Evolutionary conservation across 1,284 basidiomycete genomes (phyloP), one percentile per base, ranked within the genome.

Genomic region (Trichosporon sp.): DNA sequence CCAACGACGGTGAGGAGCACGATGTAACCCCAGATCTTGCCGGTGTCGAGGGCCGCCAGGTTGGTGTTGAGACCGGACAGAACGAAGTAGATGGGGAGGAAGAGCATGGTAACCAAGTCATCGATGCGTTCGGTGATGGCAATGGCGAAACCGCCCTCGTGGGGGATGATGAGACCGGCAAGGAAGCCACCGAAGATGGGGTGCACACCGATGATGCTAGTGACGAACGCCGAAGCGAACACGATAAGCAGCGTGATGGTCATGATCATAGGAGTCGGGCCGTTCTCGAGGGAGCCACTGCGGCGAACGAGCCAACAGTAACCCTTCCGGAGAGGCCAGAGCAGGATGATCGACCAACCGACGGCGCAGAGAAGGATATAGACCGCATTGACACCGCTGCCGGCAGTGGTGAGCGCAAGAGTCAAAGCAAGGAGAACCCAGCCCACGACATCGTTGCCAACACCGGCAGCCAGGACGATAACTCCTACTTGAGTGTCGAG

Each of bases 401-500:
- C 97, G 71, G 95, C 56, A 8, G 56, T 60, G 9, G 56, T 92
- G 56, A 98, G 88, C 0, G 94, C 92, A 8, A 98, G 91, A 6
- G 91, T 92, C 64, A 98, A 85, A 0, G 95, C 95, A 42, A 88
- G 83, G 31, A 88, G 80, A 53, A 87, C 82, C 86, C 87, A 88
- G 29, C 87, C 94, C 67, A 90, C 86, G 58, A 90, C 86, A 73
- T 90, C 95, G 83, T 97, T 98, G 2, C 91, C 93, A 1, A 98
- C 93, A 62, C 96, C 95, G 0, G 96, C 96, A 1, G 92, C 92
- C 3, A 99, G 88, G 3, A 93, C 93, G 32, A 97, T 90, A 67
- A 96, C 90, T 9, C 96, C 97, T 56, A 99, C 95, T 0, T 90
- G 92, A 7, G 94, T 97, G 72, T 96, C 92, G 67, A 98, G 87